Evolutionary conservation across 805 yeast genomes (phyloP).

Genomic region (Candida bentonensis): DNA sequence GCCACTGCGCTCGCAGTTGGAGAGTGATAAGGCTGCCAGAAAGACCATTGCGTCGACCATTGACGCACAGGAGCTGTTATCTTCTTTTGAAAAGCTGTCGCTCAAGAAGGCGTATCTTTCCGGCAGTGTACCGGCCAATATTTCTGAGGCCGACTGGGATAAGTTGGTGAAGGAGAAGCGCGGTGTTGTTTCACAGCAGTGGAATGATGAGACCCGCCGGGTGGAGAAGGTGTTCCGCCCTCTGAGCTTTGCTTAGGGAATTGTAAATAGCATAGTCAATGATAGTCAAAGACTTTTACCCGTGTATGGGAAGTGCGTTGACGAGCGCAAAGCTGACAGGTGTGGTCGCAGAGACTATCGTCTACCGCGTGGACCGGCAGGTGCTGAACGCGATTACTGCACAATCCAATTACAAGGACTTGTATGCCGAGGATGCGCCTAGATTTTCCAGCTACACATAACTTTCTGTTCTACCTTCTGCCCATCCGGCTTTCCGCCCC

Average conservation of each 20-base stretch:
- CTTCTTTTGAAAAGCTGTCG: neutral
- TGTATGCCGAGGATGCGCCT: too few species aligned
- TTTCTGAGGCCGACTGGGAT: neutral
- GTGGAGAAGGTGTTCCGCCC: neutral
- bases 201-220: neutral
- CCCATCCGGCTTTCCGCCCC: too few species aligned
- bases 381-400: too few species aligned
- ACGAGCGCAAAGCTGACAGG: too few species aligned
- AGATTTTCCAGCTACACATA: too few species aligned
- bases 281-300: neutral
- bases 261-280: too few species aligned
- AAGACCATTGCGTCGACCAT: conserved; percentile 2
- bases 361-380: too few species aligned
- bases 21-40: neutral
- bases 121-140: neutral
- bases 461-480: too few species aligned
- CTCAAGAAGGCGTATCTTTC: neutral
- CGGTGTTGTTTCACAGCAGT: neutral
- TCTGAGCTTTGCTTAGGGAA: neutral
- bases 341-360: too few species aligned
- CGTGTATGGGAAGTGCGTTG: too few species aligned
- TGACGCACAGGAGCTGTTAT: conserved; percentile 5
- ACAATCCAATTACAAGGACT: too few species aligned
- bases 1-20: conserved; percentile 4
- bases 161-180: neutral